A percentile compares a stretch with the other conserved stretches of the same genome.
These are phyloP conservation scores for Clitopilus hobsonii DNA, from an alignment of 768 basidiomycete species.

Conservation along the genomic window DNA sequence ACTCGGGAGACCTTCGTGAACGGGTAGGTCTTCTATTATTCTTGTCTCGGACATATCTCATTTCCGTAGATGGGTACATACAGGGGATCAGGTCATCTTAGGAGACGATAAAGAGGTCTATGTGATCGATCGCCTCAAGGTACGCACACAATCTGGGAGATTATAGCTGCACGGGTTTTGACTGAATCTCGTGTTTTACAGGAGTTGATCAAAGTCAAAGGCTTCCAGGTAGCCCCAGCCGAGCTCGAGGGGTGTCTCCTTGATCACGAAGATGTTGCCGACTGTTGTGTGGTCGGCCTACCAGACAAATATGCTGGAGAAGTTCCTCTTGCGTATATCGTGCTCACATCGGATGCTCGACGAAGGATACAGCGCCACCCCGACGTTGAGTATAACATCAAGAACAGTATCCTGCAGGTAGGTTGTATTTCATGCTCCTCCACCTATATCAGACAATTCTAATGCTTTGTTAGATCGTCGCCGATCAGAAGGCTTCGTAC, in stretches of 20 bases:
- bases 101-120: conserved; percentile 48
- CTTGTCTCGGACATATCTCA: background rate
- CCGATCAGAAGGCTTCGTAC: conserved; percentile 42
- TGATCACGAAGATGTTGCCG: conserved; percentile 49
- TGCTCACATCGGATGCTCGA: conserved; percentile 36
- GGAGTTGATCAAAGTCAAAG: conserved; percentile 66
- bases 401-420: conserved; percentile 39
- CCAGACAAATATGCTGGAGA: conserved; percentile 61
- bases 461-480: conserved; percentile 19
- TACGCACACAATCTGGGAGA: conserved; percentile 12
- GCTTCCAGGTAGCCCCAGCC: conserved; percentile 51
- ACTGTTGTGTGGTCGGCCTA: conserved; percentile 59
- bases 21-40: conserved; percentile 35
- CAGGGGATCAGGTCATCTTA: conserved; percentile 57
- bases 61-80: conserved; percentile 52
- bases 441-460: conserved; percentile 2
- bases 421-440: background rate
- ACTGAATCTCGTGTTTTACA: conserved; percentile 13
- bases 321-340: conserved; percentile 59
- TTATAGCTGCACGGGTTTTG: background rate
- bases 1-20: conserved; percentile 56
- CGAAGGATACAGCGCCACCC: conserved; percentile 22
- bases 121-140: conserved; percentile 58
- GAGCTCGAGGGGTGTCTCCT: conserved; percentile 52
- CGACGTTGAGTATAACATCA: conserved; percentile 24